Base-by-base conservation (phyloP, 164 flowering plant genomes). In the Buxus sempervirens region DNA sequence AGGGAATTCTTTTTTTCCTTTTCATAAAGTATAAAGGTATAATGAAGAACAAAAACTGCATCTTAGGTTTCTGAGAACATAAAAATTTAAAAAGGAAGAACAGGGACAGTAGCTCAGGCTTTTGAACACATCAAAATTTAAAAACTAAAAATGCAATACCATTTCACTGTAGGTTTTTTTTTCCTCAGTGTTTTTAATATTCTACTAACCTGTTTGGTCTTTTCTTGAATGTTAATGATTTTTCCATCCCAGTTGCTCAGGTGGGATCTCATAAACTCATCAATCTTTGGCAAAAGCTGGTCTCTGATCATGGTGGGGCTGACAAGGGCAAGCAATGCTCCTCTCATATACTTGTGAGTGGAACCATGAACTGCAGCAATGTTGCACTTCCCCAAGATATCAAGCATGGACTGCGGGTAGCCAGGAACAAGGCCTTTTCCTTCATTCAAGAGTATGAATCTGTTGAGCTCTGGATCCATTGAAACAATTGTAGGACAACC, bases 401-500 rank as follows among this genome's bases (percentile, higher is more conserved):
- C 96, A 24, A 92, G 68, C 96, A 90, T 90, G 67, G 97, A 92
- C 59, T 89, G 87, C 18, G 99, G 99, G 79, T 95, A 95, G 12
- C 99, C 99, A 60, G 99, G 96, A 67, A 95, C 83, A 49, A 95
- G 80, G 2, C 99, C 99, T 78, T 90, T 90, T 32, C 83, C 75
- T 78, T 95, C 99, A 74, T 89, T 95, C 89, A 88, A 67, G 6
- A 95, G 84, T 6, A 95, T 90, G 80, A 82, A 88, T 76, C 87
- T 80, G 81, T 95, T 95, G n/a, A 92, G 69, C 73, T 90, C 99
- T 72, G 97, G 93, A 79, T 95, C 97, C 99, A 92, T 89, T 48
- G 97, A 95, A 14, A 92, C 85, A 45, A 92, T 67, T 28, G 97
- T 87, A 19, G 99, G 99, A 53, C 90, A 92, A 0, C 99, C 99